Evolutionary conservation across 306 rosid species (phyloP).

Genomic region (Fragaria vesca): DNA sequence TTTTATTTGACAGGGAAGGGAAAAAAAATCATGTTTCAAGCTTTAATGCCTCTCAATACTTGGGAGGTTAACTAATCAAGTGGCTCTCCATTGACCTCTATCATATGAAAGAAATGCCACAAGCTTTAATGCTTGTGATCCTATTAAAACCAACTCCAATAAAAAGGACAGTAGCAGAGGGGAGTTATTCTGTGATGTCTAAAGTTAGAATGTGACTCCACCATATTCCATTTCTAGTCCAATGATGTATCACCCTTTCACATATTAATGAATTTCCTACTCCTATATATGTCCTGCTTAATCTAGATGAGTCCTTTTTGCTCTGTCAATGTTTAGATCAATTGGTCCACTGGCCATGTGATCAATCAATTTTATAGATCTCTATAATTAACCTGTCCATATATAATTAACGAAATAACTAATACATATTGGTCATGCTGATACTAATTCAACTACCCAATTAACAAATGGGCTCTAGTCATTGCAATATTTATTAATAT

Average conservation of each 20-base stretch:
- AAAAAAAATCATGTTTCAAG: neutral
- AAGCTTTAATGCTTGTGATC: neutral
- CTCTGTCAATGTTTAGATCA: neutral
- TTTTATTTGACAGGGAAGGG: neutral
- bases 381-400: neutral
- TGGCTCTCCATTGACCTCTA: neutral
- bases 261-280: neutral
- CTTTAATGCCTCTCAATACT: neutral
- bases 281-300: neutral
- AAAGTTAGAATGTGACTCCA: neutral
- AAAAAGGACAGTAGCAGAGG: neutral
- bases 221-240: conserved; percentile 2
- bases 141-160: neutral
- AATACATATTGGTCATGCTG: neutral
- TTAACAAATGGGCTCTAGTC: neutral
- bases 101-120: neutral
- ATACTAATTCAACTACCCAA: neutral
- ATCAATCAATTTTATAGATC: neutral
- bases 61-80: neutral
- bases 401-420: neutral
- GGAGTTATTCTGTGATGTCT: neutral
- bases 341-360: conserved; percentile 9
- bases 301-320: neutral
- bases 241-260: neutral
- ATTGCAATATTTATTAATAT: neutral